Evolutionary conservation across 768 basidiomycete genomes (phyloP), one percentile per base, ranked within the genome.

Genomic region (Coprinopsis cinerea): DNA sequence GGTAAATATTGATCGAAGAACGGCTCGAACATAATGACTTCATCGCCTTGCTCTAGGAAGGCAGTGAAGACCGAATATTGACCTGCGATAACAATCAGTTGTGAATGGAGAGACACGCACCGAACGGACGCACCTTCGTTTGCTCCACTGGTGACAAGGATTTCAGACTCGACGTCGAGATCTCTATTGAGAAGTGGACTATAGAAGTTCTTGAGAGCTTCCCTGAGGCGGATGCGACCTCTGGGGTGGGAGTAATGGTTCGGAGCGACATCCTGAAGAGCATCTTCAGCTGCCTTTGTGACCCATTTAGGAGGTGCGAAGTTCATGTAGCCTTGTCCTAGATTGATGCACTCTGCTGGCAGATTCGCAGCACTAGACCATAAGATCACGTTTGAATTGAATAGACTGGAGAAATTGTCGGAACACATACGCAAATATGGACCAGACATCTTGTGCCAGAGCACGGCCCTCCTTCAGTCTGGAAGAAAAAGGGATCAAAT

Each of bases 21-120:
- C 1, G 94, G 95, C 67, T 98, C 96, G 61, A 98, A 94, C 80
- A 97, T 85, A 67, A 99, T 95, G 55, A 98, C 95, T 66, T 99
- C 96, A 60, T 98, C 96, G 2, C 88, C 95, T 30, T 79, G 76
- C 53, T 97, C 85, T 32, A 96, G 67, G 70, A 95, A 97, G 0
- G 96, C 96, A 10, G 83, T 80, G 58, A 95, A 89, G 45, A 93
- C 89, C 44, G 94, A 82, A 65, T 95, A 98, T 75, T 92, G 88
- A 22, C 95, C 94, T 92, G 64, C 22, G 24, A 37, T 56, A 45
- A 17, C 4, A 27, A n/a, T 11, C 11, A 20, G 11, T 9, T 46
- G 58, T 47, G 44, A 36, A 36, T 44, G 26, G 44, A 13, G 18
- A 39, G 32, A 41, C 4, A 11, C 17, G 11, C 17, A 24, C 23